Conservation (phyloP, 805 yeast genomes). For the Wickerhamiella azyma region DNA sequence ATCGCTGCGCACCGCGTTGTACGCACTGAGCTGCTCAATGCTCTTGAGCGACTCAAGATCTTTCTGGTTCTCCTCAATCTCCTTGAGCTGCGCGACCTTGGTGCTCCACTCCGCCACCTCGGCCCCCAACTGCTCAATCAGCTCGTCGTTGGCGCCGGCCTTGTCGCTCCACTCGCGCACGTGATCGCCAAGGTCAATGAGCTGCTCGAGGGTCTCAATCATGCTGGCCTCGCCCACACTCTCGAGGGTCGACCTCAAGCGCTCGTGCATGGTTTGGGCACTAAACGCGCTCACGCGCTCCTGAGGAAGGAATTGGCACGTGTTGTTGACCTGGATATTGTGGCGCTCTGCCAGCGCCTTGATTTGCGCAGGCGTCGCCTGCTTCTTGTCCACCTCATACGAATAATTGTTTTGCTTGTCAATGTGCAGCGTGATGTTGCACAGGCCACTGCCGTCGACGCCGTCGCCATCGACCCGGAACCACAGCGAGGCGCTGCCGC, state of each 20-base stretch:
- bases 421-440: background rate
- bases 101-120: slow-evolving; percentile 10
- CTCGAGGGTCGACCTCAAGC: slow-evolving; percentile 63
- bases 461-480: slow-evolving; percentile 6
- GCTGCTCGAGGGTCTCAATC: slow-evolving; percentile 39
- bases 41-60: slow-evolving; percentile 1
- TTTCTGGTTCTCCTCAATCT: slow-evolving; percentile 2
- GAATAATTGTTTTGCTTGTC: background rate
- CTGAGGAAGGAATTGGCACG: slow-evolving; percentile 91
- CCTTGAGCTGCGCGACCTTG: slow-evolving; percentile 4
- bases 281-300: slow-evolving; percentile 92
- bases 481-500: slow-evolving; percentile 11
- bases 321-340: slow-evolving; percentile 76
- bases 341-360: slow-evolving; percentile 56
- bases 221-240: slow-evolving; percentile 33
- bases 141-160: slow-evolving; percentile 12
- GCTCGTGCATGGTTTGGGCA: slow-evolving; percentile 55
- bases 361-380: slow-evolving; percentile 25
- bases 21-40: background rate
- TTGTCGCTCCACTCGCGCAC: slow-evolving; percentile 15
- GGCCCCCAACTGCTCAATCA: background rate
- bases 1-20: slow-evolving; percentile 19
- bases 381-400: slow-evolving; percentile 13
- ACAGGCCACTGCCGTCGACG: background rate
- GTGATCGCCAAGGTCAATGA: slow-evolving; percentile 38